Conservation (phyloP, 176 grass and related monocot genomes). For the Zoysia pacifica region DNA sequence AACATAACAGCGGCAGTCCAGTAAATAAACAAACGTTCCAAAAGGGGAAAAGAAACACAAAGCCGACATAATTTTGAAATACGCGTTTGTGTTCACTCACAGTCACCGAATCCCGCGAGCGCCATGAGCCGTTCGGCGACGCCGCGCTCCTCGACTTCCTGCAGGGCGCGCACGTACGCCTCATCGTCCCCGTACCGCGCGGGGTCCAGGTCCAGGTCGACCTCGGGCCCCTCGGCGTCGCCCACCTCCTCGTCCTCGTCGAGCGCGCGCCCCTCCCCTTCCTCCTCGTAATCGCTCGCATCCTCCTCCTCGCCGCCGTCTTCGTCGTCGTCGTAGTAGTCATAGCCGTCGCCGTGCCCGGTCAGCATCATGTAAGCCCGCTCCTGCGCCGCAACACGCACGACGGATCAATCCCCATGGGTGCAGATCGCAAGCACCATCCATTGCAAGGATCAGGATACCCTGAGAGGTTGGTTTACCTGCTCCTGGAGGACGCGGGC, state of each 20-base stretch:
- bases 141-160: slow-evolving; percentile 68
- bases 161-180: slow-evolving; percentile 74
- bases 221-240: not conserved
- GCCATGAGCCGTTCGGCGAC: slow-evolving; percentile 71
- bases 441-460: too few species aligned
- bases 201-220: slow-evolving; percentile 33
- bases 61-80: not conserved
- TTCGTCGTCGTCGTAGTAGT: slow-evolving; percentile 55
- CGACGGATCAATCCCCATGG: not conserved
- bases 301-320: slow-evolving; percentile 56
- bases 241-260: slow-evolving; percentile 47
- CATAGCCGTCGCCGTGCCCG: slow-evolving; percentile 55
- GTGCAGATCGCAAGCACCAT: not conserved
- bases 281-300: slow-evolving; percentile 58
- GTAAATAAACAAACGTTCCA: not conserved
- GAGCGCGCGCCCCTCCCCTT: slow-evolving; percentile 43
- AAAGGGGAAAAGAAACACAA: not conserved
- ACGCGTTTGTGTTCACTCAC: slow-evolving; percentile 29
- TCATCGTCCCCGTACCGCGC: slow-evolving; percentile 64
- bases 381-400: slow-evolving; percentile 51
- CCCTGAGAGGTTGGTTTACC: slow-evolving; percentile 10
- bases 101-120: slow-evolving; percentile 66
- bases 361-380: slow-evolving; percentile 88
- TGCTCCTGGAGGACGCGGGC: slow-evolving; percentile 94
- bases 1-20: not conserved